Evolutionary conservation across 305 asterid genomes (phyloP).

Genomic region (Euphrasia arctica): DNA sequence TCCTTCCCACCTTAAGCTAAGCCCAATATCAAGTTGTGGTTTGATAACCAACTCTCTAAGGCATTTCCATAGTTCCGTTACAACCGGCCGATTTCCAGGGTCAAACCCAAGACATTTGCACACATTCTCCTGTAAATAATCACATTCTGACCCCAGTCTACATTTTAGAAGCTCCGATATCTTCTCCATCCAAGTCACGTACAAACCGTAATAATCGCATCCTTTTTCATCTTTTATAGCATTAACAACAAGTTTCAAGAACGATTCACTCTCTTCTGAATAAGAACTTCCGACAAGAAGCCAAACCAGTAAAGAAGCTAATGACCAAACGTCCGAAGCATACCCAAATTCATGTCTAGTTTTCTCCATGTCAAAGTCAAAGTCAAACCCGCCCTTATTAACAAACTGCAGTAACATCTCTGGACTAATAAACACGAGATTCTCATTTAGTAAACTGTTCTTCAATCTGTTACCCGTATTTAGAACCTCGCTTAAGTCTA

Average conservation of each 20-base stretch:
- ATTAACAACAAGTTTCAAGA: constrained; percentile 30
- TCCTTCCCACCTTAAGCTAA: constrained; percentile 27
- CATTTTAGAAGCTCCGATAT: constrained; percentile 38
- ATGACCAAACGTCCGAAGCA: constrained; percentile 84
- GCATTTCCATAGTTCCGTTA: constrained; percentile 65
- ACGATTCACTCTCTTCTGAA: constrained; percentile 40
- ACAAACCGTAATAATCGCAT: constrained; percentile 38
- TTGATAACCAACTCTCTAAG: constrained; percentile 47
- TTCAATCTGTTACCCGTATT: constrained; percentile 41
- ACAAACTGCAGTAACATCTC: constrained; percentile 46
- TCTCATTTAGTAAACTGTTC: constrained; percentile 27
- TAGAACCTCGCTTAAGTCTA: constrained; percentile 56
- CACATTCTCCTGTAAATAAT: constrained; percentile 40
- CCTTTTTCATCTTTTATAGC: constrained; percentile 33
- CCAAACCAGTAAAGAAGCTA: constrained; percentile 59
- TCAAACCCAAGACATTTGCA: constrained; percentile 53
- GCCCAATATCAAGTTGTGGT: constrained; percentile 38
- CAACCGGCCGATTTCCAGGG: constrained; percentile 55
- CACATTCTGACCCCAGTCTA: constrained; percentile 40
- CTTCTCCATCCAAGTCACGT: constrained; percentile 51
- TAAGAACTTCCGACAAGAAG: constrained; percentile 57
- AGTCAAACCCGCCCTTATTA: constrained; percentile 34
- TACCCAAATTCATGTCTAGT: constrained; percentile 39
- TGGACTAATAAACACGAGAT: constrained; percentile 60
- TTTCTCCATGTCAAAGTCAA: constrained; percentile 36